phyloP scores from a whole-genome alignment of 2,329 filamentous ascomycete species.

The Talaromyces sp. region DNA sequence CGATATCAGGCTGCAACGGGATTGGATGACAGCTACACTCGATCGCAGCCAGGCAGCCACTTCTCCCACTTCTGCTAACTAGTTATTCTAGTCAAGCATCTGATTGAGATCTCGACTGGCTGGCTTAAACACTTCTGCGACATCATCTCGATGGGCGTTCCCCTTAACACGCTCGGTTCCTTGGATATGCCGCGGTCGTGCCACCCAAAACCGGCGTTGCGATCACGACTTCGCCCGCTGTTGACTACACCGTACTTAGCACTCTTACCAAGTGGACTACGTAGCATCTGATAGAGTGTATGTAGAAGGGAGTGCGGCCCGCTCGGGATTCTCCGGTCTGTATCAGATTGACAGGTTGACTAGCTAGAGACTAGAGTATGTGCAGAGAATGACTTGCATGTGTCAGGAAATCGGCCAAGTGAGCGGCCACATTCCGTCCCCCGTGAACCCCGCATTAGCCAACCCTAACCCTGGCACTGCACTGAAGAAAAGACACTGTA shows the following conservation, averaged over 20 bases:
- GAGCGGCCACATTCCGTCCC: neutral
- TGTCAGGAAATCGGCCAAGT: neutral
- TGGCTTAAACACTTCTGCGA: no score
- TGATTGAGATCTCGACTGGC: neutral
- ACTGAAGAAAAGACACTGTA: neutral
- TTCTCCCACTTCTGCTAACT: neutral
- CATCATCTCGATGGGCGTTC: neutral
- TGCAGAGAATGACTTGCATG: neutral
- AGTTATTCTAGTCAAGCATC: neutral
- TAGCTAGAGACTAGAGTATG: neutral
- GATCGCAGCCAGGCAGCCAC: slow-evolving; percentile 3
- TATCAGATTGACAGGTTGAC: neutral
- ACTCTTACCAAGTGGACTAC: neutral
- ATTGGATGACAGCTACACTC: neutral
- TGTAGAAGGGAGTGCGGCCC: neutral
- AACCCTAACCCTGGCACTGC: neutral
- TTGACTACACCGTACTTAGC: neutral
- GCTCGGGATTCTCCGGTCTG: neutral
- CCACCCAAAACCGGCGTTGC: neutral
- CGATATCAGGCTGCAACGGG: slow-evolving; percentile 5
- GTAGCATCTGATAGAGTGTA: neutral
- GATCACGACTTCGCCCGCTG: slow-evolving; percentile 13
- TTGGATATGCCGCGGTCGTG: neutral
- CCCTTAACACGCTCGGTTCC: neutral
- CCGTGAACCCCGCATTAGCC: neutral